phyloP scores from a whole-genome alignment of 768 basidiomycete species.

The Amanita phalloides region DNA sequence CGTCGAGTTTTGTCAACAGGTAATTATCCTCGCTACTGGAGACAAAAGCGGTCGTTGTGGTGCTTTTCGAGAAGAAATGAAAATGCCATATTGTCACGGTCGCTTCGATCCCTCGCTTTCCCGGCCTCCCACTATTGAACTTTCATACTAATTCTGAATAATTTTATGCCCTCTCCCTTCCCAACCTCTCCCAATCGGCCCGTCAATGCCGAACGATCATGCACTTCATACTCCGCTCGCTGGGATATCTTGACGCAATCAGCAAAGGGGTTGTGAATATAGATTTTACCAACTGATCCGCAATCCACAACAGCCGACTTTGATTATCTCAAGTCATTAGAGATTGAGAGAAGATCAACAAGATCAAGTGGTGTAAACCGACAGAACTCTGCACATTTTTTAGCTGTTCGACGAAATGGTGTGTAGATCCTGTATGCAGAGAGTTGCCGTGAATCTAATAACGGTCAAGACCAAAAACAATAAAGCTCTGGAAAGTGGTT shows the following conservation, averaged over 20 bases:
- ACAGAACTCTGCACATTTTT: constrained; percentile 94
- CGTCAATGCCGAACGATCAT: constrained; percentile 5
- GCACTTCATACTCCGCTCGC: constrained; percentile 4
- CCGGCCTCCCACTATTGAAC: neutral
- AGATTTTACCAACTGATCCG: constrained; percentile 99
- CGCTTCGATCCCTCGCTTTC: constrained; percentile 6
- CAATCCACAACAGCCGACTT: constrained; percentile 99
- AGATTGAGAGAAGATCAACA: constrained; percentile 99
- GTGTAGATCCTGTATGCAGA: constrained; percentile 15
- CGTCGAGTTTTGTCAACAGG: constrained; percentile 99
- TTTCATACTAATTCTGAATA: neutral
- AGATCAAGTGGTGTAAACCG: constrained; percentile 99
- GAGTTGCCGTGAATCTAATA: constrained; percentile 5
- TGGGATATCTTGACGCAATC: constrained; percentile 14
- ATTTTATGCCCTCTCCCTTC: constrained; percentile 3
- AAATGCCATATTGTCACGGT: constrained; percentile 35
- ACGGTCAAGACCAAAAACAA: constrained; percentile 85
- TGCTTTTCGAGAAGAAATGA: constrained; percentile 97
- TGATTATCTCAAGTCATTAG: constrained; percentile 98
- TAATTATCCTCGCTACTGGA: constrained; percentile 97
- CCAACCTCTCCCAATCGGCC: constrained; percentile 19
- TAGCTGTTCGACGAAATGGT: constrained; percentile 98
- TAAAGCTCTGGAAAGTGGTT: constrained; percentile 99
- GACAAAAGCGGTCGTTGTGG: constrained; percentile 99
- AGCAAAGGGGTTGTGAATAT: constrained; percentile 99